phyloP scores from a whole-genome alignment of 208 protist species.

The Strigomonas culicis region DNA sequence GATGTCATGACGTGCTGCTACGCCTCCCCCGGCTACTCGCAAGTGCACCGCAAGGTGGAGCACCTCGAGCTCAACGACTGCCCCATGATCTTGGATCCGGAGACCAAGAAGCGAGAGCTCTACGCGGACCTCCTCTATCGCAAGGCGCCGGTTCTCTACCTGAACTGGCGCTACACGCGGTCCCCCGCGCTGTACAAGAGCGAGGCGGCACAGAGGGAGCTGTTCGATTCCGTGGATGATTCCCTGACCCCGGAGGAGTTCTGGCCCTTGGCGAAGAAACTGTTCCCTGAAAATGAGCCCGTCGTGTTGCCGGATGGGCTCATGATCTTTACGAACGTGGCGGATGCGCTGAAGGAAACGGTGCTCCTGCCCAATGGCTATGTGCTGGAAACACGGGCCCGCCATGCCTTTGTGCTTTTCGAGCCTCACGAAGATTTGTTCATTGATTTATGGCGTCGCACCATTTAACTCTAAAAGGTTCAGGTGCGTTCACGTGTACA shows the following conservation, averaged over 20 bases:
- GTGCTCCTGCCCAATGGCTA: neutral
- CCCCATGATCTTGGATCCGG: slow-evolving; percentile 30
- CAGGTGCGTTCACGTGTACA: too few relatives aligned
- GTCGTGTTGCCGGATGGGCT: neutral
- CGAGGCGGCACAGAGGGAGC: neutral
- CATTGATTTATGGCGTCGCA: neutral
- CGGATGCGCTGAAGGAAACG: neutral
- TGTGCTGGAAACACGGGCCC: too few relatives aligned
- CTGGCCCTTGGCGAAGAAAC: neutral
- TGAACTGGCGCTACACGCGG: neutral
- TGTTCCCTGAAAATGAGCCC: neutral
- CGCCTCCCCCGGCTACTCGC: slow-evolving; percentile 59
- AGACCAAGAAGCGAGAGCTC: slow-evolving; percentile 19
- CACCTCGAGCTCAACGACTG: slow-evolving; percentile 53
- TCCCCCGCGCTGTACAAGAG: neutral
- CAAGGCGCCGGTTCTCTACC: neutral
- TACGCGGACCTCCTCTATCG: neutral
- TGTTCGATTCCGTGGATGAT: neutral
- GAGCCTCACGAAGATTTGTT: neutral
- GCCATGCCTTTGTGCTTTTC: neutral
- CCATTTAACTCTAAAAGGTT: neutral
- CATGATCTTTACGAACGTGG: neutral
- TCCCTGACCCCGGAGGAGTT: neutral
- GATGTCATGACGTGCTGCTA: slow-evolving; percentile 73
- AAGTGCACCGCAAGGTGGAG: slow-evolving; percentile 68